These are phyloP conservation scores for Sporothrix pseudoabietina DNA, from an alignment of 2,329 filamentous ascomycete genomes.

Conservation along the genomic window DNA sequence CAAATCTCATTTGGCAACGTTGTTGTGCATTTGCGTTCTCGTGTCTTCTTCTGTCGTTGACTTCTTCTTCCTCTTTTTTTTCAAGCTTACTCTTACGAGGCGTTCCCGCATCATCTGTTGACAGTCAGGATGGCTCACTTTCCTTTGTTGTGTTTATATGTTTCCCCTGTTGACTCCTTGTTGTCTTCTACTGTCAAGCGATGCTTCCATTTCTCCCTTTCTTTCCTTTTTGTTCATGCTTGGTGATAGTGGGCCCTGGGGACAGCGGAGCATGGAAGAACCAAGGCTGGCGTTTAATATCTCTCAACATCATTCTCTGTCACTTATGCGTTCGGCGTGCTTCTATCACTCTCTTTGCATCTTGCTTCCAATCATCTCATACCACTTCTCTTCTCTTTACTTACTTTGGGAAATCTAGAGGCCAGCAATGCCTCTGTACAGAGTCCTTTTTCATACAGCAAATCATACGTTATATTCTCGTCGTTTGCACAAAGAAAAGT, in stretches of 20 bases:
- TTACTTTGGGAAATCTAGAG: background rate
- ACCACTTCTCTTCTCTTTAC: slow-evolving; percentile 5
- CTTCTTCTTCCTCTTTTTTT: background rate
- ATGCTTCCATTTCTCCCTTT: background rate
- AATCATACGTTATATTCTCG: background rate
- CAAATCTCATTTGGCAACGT: background rate
- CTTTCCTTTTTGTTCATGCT: background rate
- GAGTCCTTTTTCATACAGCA: background rate
- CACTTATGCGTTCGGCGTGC: background rate
- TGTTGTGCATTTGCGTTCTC: background rate
- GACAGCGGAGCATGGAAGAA: slow-evolving; percentile 3
- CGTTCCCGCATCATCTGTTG: slow-evolving; percentile 11
- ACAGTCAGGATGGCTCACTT: slow-evolving; percentile 15
- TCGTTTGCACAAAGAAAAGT: background rate
- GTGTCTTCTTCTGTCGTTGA: background rate
- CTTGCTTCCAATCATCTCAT: background rate
- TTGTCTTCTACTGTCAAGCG: background rate
- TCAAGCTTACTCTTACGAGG: background rate
- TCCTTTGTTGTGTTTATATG: background rate
- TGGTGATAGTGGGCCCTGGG: background rate
- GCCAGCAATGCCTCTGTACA: background rate
- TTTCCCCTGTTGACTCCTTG: background rate
- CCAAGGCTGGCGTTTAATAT: background rate
- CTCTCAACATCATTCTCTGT: background rate
- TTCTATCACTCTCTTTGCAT: background rate